These are phyloP conservation scores for Rhodotorula sphaerocarpa DNA, from an alignment of 768 basidiomycete genomes.

Conservation along the genomic window DNA sequence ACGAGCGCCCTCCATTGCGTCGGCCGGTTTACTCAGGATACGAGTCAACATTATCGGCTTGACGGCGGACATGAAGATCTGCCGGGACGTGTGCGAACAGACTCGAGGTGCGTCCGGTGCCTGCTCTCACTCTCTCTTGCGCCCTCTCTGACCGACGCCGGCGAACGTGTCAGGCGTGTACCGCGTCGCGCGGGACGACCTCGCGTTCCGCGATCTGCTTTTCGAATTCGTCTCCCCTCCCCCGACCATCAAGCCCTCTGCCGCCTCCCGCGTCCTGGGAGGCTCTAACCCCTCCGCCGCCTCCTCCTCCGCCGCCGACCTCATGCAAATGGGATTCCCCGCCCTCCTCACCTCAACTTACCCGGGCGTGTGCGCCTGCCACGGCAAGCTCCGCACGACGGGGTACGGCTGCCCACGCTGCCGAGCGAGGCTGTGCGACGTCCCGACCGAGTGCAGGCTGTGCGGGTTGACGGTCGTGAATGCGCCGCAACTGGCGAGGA, in stretches of 20 bases:
- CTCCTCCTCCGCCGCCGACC: slow-evolving; percentile 51
- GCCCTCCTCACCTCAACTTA: slow-evolving; percentile 71
- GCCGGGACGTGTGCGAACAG: slow-evolving; percentile 78
- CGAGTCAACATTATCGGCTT: slow-evolving; percentile 88
- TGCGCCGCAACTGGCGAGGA: slow-evolving; percentile 90
- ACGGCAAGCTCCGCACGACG: slow-evolving; percentile 80
- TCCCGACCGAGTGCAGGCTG: slow-evolving; percentile 94
- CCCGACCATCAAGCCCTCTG: slow-evolving; percentile 45
- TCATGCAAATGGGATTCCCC: slow-evolving; percentile 99
- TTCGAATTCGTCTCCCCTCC: slow-evolving; percentile 95
- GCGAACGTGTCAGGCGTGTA: slow-evolving; percentile 49
- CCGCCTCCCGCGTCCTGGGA: slow-evolving; percentile 36
- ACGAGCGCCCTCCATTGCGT: too few relatives aligned
- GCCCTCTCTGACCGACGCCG: not conserved
- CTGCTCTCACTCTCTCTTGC: too few relatives aligned
- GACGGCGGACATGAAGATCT: slow-evolving; percentile 97
- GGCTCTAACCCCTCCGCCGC: slow-evolving; percentile 53
- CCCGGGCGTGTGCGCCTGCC: slow-evolving; percentile 82
- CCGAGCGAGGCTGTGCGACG: slow-evolving; percentile 85
- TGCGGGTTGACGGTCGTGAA: slow-evolving; percentile 97
- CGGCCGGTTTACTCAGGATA: slow-evolving; percentile 49
- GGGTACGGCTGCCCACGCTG: slow-evolving; percentile 95
- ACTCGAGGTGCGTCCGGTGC: slow-evolving; percentile 79
- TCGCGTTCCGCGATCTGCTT: slow-evolving; percentile 87
- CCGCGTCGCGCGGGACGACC: slow-evolving; percentile 96